phyloP scores from a whole-genome alignment of 2,329 filamentous ascomycete species.

The Daldinia eschscholtzii region DNA sequence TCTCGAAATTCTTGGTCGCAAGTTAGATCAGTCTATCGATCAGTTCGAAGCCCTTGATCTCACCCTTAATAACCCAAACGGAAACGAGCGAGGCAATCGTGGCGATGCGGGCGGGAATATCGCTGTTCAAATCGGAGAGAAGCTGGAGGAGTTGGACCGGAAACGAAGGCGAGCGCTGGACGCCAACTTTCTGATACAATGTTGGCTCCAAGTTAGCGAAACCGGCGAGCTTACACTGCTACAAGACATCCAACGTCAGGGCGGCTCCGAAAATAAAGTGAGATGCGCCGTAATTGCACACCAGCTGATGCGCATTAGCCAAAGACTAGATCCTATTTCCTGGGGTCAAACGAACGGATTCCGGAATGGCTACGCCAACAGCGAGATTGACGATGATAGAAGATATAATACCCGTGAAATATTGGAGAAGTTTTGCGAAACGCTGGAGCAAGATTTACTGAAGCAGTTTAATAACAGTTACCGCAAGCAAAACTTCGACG shows the following conservation, averaged over 20 bases:
- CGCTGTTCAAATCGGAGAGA: conserved; percentile 94
- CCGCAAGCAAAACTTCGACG: conserved; percentile 92
- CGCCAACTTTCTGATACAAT: conserved; percentile 94
- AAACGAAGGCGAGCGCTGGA: conserved; percentile 91
- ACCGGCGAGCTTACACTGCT: conserved; percentile 87
- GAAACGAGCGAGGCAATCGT: conserved; percentile 61
- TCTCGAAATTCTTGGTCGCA: conserved; percentile 85
- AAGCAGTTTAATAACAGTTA: conserved; percentile 99
- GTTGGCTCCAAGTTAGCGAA: conserved; percentile 95
- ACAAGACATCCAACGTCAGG: conserved; percentile 87
- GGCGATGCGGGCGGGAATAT: conserved; percentile 80
- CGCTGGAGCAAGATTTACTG: conserved; percentile 91
- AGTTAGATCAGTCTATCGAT: conserved; percentile 91
- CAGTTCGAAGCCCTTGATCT: conserved; percentile 92
- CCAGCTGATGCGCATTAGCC: conserved; percentile 93
- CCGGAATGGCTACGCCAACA: conserved; percentile 64
- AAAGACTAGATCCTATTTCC: conserved; percentile 83
- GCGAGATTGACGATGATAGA: conserved; percentile 57
- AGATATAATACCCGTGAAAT: conserved; percentile 83
- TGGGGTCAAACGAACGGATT: conserved; percentile 74
- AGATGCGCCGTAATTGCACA: conserved; percentile 93
- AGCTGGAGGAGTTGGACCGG: conserved; percentile 91
- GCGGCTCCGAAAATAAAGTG: conserved; percentile 91
- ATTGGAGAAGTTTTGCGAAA: conserved; percentile 96
- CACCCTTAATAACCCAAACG: conserved; percentile 75